Evolutionary conservation across 129 eudicot species (phyloP).

Genomic region (Pseudognaphalium luteoalbum): DNA sequence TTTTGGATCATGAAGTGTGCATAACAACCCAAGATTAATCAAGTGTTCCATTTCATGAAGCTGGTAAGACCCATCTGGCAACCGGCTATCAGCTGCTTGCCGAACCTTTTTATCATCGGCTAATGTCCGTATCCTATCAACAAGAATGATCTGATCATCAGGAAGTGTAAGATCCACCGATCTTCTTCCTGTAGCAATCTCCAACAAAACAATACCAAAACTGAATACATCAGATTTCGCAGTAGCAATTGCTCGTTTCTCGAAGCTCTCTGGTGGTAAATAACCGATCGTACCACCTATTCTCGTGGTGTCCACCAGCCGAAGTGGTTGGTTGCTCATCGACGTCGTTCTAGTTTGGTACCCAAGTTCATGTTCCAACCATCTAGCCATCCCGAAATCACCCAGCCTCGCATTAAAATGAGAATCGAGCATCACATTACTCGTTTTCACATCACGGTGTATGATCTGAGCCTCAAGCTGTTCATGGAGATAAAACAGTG

Average conservation of each 20-base stretch:
- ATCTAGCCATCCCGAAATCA: conserved; percentile 89
- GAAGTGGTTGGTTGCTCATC: conserved; percentile 41
- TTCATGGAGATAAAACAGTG: conserved; percentile 83
- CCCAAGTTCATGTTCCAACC: conserved; percentile 84
- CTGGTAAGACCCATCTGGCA: conserved; percentile 58
- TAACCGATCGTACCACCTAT: conserved; percentile 95
- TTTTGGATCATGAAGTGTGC: conserved; percentile 78
- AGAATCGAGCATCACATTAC: conserved; percentile 94
- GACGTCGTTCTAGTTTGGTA: conserved; percentile 43
- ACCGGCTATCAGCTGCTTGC: conserved; percentile 55
- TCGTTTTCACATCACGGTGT: conserved; percentile 89
- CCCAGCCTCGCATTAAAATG: conserved; percentile 77
- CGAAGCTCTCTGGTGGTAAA: conserved; percentile 89
- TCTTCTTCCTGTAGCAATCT: conserved; percentile 76
- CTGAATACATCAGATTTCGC: conserved; percentile 91
- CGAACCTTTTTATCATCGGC: conserved; percentile 54
- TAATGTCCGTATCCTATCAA: conserved; percentile 70
- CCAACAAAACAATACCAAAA: conserved; percentile 80
- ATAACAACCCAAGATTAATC: conserved; percentile 65
- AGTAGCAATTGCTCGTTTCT: conserved; percentile 53
- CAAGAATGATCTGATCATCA: conserved; percentile 75
- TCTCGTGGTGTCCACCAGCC: conserved; percentile 64
- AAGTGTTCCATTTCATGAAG: conserved; percentile 55
- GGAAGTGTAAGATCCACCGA: conserved; percentile 83
- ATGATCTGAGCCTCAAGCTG: conserved; percentile 93